Evolutionary conservation across 805 yeast genomes (phyloP), one percentile per base, ranked within the genome.

Genomic region (Cyberlindnera bimundalis): DNA sequence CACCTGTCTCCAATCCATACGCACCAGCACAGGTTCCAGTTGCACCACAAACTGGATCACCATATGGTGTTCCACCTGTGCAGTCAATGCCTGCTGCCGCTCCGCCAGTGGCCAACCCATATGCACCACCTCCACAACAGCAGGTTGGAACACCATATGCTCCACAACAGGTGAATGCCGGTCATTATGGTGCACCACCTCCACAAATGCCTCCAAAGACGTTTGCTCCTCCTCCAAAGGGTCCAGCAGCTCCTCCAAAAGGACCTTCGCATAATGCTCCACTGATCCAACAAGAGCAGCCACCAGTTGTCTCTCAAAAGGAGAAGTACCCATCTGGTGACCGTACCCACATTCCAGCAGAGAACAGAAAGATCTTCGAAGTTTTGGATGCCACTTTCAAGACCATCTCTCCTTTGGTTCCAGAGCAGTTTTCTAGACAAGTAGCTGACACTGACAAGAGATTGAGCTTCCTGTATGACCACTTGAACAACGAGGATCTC

Each of bases 381-480:
- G 67, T 68, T 11, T 71, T 93, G 40, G 66, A 68, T 12, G 58
- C 64, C 5, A 79, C 78, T 50, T 61, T 87, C 51, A 75, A 80
- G 52, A 91, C 95, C 14, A 68, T 71, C 33, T 75, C 87, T 29
- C 95, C 96, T 19, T 83, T 76, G 30, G 75, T 88, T 31, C 96
- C 96, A 19, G 84, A 78, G 36, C 79, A 78, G 58, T 87, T 76
- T 55, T 61, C 73, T 20, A 82, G 78, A 47, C 96, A 88, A 56
- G 74, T 84, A 38, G 68, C 65, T 33, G 98, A 91, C 60, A 79
- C 95, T 58, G 91, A 81, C 52, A 83, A 84, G 67, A 78, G 98
- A 61, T 65, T 93, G 42, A 74, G 78, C 47, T 74, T 87, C 38
- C 68, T 93, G 47, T 88, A 74, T 59, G 89, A 81, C 51, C 88